phyloP scores from a whole-genome alignment of 371 early-diverging fungal species.

The Mortierella sp. region DNA sequence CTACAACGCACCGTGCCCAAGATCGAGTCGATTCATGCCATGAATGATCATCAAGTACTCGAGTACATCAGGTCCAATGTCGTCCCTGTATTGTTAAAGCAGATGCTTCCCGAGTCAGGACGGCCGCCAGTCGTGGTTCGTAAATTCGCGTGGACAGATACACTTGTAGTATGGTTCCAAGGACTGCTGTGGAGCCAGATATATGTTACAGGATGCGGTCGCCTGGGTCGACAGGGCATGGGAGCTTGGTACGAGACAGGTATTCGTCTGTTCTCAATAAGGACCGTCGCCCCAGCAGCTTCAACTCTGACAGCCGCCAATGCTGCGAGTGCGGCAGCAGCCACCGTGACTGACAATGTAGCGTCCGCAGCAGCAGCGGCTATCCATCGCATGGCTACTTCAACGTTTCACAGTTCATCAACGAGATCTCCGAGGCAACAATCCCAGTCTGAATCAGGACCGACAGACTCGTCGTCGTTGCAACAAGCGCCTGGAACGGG shows the following conservation, averaged over 20 bases:
- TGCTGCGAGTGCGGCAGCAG: background rate
- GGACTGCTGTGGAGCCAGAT: slow-evolving; percentile 35
- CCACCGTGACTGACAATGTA: slow-evolving; percentile 14
- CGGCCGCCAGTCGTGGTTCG: slow-evolving; percentile 17
- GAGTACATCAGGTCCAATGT: slow-evolving; percentile 20
- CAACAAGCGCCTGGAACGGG: too few relatives aligned
- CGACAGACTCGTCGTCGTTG: too few relatives aligned
- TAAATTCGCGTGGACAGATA: slow-evolving; percentile 23
- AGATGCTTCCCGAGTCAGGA: slow-evolving; percentile 17
- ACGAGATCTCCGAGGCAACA: too few relatives aligned
- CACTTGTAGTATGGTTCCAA: slow-evolving; percentile 30
- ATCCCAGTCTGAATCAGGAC: too few relatives aligned
- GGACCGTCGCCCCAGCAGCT: background rate
- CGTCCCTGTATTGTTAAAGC: slow-evolving; percentile 15
- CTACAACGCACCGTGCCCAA: slow-evolving; percentile 70
- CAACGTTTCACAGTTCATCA: slow-evolving; percentile 5
- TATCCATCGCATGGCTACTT: slow-evolving; percentile 9
- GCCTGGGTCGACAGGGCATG: slow-evolving; percentile 38
- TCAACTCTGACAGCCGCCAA: background rate
- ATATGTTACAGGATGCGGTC: slow-evolving; percentile 31
- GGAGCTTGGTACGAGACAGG: slow-evolving; percentile 42
- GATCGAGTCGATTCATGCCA: slow-evolving; percentile 65
- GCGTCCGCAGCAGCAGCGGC: slow-evolving; percentile 20
- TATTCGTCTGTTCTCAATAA: slow-evolving; percentile 18
- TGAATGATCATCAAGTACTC: slow-evolving; percentile 39